Conservation (phyloP, 257 asterid genomes). For the Fraxinus excelsior region DNA sequence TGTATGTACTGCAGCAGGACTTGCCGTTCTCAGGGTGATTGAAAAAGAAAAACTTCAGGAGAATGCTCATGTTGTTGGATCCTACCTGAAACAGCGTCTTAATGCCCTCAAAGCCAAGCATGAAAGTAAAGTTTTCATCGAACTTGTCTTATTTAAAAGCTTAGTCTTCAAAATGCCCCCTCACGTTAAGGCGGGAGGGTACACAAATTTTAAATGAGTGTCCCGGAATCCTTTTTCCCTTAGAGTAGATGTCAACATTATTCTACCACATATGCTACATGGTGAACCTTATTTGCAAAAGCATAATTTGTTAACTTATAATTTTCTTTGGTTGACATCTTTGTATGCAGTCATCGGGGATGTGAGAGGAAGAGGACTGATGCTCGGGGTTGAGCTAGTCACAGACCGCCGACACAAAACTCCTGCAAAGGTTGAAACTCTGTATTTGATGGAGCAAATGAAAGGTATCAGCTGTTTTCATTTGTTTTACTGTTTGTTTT, state of each 20-base stretch:
- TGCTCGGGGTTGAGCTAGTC: slow-evolving; percentile 80
- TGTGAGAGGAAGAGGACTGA: slow-evolving; percentile 76
- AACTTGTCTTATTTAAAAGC: no score
- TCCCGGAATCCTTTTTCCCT: no score
- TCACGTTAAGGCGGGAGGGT: no score
- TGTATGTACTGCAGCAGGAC: slow-evolving; percentile 72
- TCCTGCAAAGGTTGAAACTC: slow-evolving; percentile 56
- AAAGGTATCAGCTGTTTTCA: slow-evolving; percentile 45
- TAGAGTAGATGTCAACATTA: background rate
- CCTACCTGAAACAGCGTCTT: slow-evolving; percentile 67
- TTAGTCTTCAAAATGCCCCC: no score
- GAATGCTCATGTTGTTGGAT: slow-evolving; percentile 68
- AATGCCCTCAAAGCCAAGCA: slow-evolving; percentile 62
- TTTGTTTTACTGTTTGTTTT: background rate
- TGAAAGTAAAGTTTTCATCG: slow-evolving; percentile 40
- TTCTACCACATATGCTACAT: background rate
- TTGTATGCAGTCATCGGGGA: slow-evolving; percentile 61
- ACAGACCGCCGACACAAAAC: slow-evolving; percentile 55
- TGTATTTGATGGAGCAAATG: slow-evolving; percentile 60
- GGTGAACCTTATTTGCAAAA: background rate
- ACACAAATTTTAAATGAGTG: no score
- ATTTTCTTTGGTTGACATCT: background rate
- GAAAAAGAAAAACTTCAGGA: slow-evolving; percentile 69
- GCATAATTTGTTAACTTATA: background rate
- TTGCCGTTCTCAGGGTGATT: slow-evolving; percentile 66